phyloP scores from a whole-genome alignment of 2,329 filamentous ascomycete genomes.

The Diaporthe sp. region DNA sequence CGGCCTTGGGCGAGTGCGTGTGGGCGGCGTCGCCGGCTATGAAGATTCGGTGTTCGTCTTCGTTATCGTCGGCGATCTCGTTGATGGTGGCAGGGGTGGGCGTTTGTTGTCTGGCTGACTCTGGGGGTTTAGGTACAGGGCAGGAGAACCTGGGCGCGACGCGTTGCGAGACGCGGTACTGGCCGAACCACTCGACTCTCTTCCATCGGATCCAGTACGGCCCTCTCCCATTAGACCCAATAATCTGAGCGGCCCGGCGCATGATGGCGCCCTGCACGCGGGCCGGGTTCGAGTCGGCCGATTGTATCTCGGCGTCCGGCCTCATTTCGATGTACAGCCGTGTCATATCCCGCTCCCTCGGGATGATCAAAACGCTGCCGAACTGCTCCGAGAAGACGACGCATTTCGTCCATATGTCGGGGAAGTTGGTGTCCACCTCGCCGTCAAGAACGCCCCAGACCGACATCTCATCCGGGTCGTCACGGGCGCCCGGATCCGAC shows the following conservation, averaged over 20 bases:
- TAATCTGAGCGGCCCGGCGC: constrained; percentile 71
- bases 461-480: constrained; percentile 65
- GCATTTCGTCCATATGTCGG: constrained; percentile 81
- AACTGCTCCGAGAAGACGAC: constrained; percentile 75
- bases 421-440: constrained; percentile 78
- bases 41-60: constrained; percentile 69
- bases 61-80: neutral
- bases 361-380: constrained; percentile 80
- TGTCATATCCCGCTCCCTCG: constrained; percentile 79
- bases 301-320: constrained; percentile 52
- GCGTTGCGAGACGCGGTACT: constrained; percentile 78
- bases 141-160: constrained; percentile 78
- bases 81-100: constrained; percentile 5
- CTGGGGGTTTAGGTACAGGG: neutral
- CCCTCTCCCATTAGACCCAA: constrained; percentile 50
- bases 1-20: constrained; percentile 79
- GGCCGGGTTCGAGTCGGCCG: constrained; percentile 61
- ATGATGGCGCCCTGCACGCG: constrained; percentile 74
- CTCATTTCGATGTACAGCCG: constrained; percentile 72
- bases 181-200: constrained; percentile 78
- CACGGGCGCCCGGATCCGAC: constrained; percentile 64
- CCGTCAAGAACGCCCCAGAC: constrained; percentile 80
- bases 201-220: constrained; percentile 70
- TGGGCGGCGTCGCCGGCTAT: constrained; percentile 79
- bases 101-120: constrained; percentile 11